Percentiles rank a stretch among this genome's conserved stretches.
Conservation (phyloP, 345 rosid genomes). For the Corymbia maculata region DNA sequence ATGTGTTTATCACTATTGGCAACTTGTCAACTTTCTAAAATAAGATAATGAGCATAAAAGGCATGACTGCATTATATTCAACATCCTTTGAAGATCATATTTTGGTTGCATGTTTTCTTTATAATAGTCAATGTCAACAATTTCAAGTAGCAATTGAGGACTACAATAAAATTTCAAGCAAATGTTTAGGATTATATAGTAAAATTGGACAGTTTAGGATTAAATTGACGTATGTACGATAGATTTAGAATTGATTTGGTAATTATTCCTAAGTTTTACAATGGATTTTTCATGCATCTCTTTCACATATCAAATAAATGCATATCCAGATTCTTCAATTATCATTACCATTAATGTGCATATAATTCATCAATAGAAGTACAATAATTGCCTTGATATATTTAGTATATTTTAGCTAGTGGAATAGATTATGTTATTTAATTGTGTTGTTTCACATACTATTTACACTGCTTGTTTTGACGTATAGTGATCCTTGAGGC, state of each 20-base stretch:
- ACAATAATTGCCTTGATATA: not conserved
- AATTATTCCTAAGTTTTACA: not conserved
- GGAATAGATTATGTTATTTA: no score
- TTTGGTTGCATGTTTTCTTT: not conserved
- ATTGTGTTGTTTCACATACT: not conserved
- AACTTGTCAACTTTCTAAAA: not conserved
- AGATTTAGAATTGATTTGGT: no score
- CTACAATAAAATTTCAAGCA: no score
- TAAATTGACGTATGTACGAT: no score
- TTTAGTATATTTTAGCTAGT: not conserved
- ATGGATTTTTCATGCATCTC: not conserved
- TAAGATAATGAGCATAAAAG: not conserved
- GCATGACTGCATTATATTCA: not conserved
- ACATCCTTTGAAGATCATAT: not conserved
- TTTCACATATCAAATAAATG: not conserved
- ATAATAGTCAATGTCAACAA: not conserved
- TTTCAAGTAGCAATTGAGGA: rapidly evolving
- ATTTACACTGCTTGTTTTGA: no score
- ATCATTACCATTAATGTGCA: not conserved
- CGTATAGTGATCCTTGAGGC: not conserved
- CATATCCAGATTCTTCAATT: not conserved
- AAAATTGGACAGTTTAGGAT: not conserved
- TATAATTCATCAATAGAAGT: not conserved
- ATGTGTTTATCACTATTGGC: not conserved
- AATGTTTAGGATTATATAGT: no score